phyloP scores from a whole-genome alignment of 2,329 filamentous ascomycete genomes.

The Dactylella cylindrospora region DNA sequence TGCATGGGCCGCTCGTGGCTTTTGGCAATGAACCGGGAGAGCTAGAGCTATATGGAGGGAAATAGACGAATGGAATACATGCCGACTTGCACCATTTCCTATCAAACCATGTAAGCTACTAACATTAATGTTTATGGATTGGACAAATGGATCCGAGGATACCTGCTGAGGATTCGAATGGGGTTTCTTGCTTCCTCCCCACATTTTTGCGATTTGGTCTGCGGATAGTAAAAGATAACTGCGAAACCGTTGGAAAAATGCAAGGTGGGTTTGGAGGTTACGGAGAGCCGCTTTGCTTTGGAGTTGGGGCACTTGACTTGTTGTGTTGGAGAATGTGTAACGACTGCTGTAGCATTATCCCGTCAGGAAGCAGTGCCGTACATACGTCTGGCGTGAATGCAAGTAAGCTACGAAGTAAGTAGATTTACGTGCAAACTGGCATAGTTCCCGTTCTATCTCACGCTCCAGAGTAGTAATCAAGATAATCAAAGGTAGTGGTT shows the following conservation, averaged over 20 bases:
- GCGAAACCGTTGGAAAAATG: not conserved
- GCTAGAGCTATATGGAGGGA: not conserved
- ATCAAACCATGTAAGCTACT: constrained; percentile 4
- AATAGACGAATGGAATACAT: constrained; percentile 56
- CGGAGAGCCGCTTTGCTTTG: too few species aligned
- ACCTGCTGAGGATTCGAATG: constrained; percentile 37
- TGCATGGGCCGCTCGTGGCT: not conserved
- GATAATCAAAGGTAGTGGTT: too few species aligned
- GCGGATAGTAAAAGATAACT: not conserved
- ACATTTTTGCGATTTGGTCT: constrained; percentile 19
- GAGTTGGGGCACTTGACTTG: not conserved
- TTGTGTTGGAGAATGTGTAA: not conserved
- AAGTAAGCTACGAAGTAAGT: too few species aligned
- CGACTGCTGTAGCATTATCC: too few species aligned
- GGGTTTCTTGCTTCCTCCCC: constrained; percentile 39
- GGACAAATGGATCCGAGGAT: not conserved
- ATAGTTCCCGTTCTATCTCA: too few species aligned
- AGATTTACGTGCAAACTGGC: too few species aligned
- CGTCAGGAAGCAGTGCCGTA: too few species aligned
- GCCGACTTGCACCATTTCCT: constrained; percentile 99
- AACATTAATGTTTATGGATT: not conserved
- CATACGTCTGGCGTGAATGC: too few species aligned
- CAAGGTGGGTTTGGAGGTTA: not conserved
- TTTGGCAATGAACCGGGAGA: constrained; percentile 8
- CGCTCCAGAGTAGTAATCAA: too few species aligned